Base-by-base conservation (phyloP, 768 basidiomycete species). In the Tephrocybe sp. region DNA sequence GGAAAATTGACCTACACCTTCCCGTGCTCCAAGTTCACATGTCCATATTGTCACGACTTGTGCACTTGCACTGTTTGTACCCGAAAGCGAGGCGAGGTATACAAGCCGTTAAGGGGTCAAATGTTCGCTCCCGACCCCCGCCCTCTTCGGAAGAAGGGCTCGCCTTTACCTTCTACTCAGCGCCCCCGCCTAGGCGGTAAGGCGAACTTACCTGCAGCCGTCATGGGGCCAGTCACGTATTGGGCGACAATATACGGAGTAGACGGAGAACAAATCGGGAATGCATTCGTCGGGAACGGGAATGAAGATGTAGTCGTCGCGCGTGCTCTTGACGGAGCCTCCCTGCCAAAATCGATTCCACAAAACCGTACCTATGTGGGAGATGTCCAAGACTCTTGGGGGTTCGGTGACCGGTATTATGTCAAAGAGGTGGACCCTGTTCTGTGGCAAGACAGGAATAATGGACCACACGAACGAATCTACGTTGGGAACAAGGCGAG, bases 1-100 rank as follows among this genome's bases (percentile, higher is more conserved):
- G 57, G 61, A 3, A 44, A 47, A 13, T 25, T 57, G 24, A 42
- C 45, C 6, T 66, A 64, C 42, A 50, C 62, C 30, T 43, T 55
- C 18, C 35, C 52, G 0, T 25, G 46, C 8, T 16, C 49, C 22
- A 44, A 56, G 15, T 75, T 73, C 44, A 47, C 56, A 19, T 84
- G 82, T 54, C 82, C 82, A 0, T 54, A 21, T 12, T 83, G 80
- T 56, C 56, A 59, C 3, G 56, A 64, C 9, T 71, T 53, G 9
- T 84, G 82, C 61, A 79, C 75, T 37, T 83, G 82, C 58, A 74
- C 76, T 9, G 0, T 5, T 0, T 82, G 80, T 55, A 66, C 73
- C 12, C 53, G 60, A 22, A 69, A 54, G 49, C 70, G 81, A 5
- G 79, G 80, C 5, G 81, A 79, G 43, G 54, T 60, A 9, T 81